Conservation (phyloP, 805 yeast species). For the Barnettozyma sucrosica region DNA sequence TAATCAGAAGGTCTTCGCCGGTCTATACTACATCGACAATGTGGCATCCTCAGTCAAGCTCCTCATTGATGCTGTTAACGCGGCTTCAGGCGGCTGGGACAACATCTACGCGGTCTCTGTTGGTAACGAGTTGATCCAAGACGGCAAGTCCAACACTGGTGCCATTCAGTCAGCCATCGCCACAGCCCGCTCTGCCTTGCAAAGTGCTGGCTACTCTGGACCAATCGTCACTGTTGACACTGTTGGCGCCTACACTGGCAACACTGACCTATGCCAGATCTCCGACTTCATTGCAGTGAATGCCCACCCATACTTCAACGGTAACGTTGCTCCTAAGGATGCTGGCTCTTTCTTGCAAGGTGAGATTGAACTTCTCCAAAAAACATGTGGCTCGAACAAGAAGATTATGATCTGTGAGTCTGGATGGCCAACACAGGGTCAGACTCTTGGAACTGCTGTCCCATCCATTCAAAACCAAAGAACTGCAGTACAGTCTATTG, state of each 20-base stretch:
- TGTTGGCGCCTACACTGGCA: conserved; percentile 48
- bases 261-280: conserved; percentile 47
- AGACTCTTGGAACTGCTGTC: conserved; percentile 46
- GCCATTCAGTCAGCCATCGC: conserved; percentile 43
- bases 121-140: conserved; percentile 61
- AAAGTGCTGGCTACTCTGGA: conserved; percentile 47
- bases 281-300: conserved; percentile 64
- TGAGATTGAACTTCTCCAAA: conserved; percentile 41
- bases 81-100: conserved; percentile 44
- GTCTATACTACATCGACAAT: conserved; percentile 47
- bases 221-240: conserved; percentile 59
- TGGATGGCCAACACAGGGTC: conserved; percentile 68
- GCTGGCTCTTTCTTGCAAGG: conserved; percentile 48
- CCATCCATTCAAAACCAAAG: conserved; percentile 50
- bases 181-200: conserved; percentile 41
- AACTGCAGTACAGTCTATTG: conserved; percentile 46
- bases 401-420: conserved; percentile 49
- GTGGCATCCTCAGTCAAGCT: conserved; percentile 37
- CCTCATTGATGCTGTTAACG: conserved; percentile 39
- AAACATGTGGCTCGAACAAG: conserved; percentile 43
- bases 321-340: conserved; percentile 41
- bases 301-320: conserved; percentile 64
- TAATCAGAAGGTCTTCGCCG: conserved; percentile 49
- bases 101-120: conserved; percentile 54
- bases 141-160: conserved; percentile 40